Base-by-base conservation (phyloP, 164 flowering plant species). In the Vitis rotundifolia region DNA sequence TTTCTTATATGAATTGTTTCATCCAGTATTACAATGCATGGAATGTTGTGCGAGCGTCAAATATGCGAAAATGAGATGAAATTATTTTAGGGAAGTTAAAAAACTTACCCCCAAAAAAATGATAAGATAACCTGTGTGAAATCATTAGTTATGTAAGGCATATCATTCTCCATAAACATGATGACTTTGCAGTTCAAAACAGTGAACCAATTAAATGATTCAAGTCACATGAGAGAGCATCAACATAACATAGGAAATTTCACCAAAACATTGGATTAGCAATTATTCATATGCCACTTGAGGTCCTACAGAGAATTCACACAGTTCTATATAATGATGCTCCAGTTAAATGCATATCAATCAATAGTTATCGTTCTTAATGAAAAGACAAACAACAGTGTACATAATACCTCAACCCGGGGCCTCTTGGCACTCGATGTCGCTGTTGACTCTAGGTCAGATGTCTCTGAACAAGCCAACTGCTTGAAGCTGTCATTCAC, bases 371-470 rank as follows among this genome's bases (percentile, higher is more conserved):
- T 28, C 2, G n/a, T 58, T 19, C 49, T 31, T 16, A 12, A 13
- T 11, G 3, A 55, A 19, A 12, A 49, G 47, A 13, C 26, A 68
- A 14, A 47, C 19, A 59, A 11, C 67, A 75, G 49, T 65, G 26
- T 2, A 66, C 1, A 5, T 37, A 59, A 50, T 85, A 94, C 98
- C 97, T 89, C 91, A 67, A 79, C 63, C 71, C 78, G 78, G 15
- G 87, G 89, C 79, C 85, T 85, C 80, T 93, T 93, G 61, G 78
- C 64, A 63, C 73, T 71, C 55, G 97, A 89, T 61, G 97, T 88
- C 71, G 97, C 97, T 68, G 94, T 91, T 59, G 94, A 93, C 80
- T 91, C 98, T 64, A 87, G 69, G 13, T 91, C 97, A 70, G 91
- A 85, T 49, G 80, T 66, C 71, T 92, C 97, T 19, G 84, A 71